Base-by-base conservation (phyloP, 1,139 yeast species). In the Lodderomyces beijingensis region DNA sequence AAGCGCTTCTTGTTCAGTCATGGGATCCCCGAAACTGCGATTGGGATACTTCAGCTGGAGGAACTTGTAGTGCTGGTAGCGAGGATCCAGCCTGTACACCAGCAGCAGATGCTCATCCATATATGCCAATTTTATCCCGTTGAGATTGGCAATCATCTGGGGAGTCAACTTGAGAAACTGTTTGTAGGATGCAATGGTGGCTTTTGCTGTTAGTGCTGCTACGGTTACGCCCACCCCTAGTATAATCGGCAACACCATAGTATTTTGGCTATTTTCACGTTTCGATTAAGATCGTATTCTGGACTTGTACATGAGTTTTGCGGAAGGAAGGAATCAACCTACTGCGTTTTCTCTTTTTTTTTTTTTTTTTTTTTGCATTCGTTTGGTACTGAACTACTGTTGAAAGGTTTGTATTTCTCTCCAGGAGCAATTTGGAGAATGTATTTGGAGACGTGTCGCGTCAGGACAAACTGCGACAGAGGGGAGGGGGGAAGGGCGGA, bases 1-100 rank as follows among this genome's bases (percentile, higher is more conserved):
- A 24, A 77, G 53, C 2, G 85, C 85, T 43, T 79, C 86, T 36
- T 64, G 65, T 41, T 77, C 82, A 2, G 76, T 76, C 82, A 79
- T 77, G 16, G 58, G 62, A 3, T 51, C 47, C 16, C 55, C 53
- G 41, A 79, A 79, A 1, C 82, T 80, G 32, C 50, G 57, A 36
- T 57, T 60, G n/a, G 67, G 60, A 43, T 71, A 74, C 35, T 47
- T 48, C 24, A 44, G 42, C 38, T 56, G 47, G 35, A 65, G 43
- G 36, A 52, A 41, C 39, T 41, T 36, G 38, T 51, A 55, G 22
- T 53, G 55, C 8, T 47, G 44, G 43, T 56, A 54, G 27, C 44
- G 41, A 26, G 48, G 37, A 36, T 50, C 47, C 2, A 43, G 26
- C 30, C 37, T 37, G 34, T 38, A 30, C 12, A 40, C 14, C 5